Percentiles rank a stretch among this genome's conserved stretches.
Evolutionary conservation across 805 yeast species (phyloP).

Genomic region (Ogataea ramenticola): DNA sequence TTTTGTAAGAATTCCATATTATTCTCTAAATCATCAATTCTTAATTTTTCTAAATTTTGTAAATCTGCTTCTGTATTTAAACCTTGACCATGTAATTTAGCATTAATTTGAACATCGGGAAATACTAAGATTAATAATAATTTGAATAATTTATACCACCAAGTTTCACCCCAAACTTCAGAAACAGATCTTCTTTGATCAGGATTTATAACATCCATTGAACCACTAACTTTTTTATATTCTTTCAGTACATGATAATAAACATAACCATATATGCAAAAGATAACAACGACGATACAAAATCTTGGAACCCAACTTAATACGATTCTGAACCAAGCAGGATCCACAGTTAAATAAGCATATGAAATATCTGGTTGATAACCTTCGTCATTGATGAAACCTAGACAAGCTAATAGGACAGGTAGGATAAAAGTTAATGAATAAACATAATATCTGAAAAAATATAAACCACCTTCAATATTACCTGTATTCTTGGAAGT

Average conservation of each 20-base stretch:
- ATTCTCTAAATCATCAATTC: conserved; percentile 7
- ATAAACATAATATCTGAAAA: conserved; percentile 51
- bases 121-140: conserved; percentile 20
- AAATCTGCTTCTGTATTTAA: conserved; percentile 19
- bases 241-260: conserved; percentile 67
- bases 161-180: conserved; percentile 19
- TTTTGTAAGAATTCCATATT: neutral
- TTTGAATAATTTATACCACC: conserved; percentile 25
- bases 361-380: conserved; percentile 61
- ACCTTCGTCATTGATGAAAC: conserved; percentile 50
- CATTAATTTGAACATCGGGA: conserved; percentile 24
- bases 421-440: conserved; percentile 55
- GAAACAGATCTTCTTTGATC: conserved; percentile 9
- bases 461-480: conserved; percentile 69
- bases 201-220: conserved; percentile 14
- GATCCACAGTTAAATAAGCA: conserved; percentile 72
- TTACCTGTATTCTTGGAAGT: conserved; percentile 26
- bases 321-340: conserved; percentile 66
- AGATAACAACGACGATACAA: conserved; percentile 52
- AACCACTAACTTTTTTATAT: conserved; percentile 46
- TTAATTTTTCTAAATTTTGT: conserved; percentile 14
- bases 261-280: conserved; percentile 59
- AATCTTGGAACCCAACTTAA: conserved; percentile 82
- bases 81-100: conserved; percentile 22
- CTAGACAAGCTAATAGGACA: conserved; percentile 59